phyloP scores from a whole-genome alignment of 768 basidiomycete genomes.

The Termitomyces sp. region DNA sequence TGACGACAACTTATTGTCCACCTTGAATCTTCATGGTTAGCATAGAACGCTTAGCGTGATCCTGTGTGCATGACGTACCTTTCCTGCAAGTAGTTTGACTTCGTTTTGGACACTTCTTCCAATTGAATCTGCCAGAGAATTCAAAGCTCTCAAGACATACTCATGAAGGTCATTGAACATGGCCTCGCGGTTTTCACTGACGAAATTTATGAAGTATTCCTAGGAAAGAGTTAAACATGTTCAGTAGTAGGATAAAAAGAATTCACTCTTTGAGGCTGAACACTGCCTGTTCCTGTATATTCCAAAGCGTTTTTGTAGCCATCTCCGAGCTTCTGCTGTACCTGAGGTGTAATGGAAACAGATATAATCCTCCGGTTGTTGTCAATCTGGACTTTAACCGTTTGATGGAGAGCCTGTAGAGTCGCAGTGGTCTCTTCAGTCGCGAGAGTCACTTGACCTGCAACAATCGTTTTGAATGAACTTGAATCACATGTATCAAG shows the following conservation, averaged over 20 bases:
- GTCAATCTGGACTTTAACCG: not conserved
- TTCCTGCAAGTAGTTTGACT: not conserved
- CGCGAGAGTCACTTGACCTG: not conserved
- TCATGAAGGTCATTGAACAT: not conserved
- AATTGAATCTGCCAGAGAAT: not conserved
- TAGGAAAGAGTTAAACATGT: not conserved
- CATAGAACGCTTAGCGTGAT: not conserved
- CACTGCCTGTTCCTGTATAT: not conserved
- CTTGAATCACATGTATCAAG: not conserved
- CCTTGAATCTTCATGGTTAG: not conserved
- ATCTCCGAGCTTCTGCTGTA: not conserved
- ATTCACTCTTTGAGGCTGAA: not conserved
- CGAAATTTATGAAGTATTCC: not conserved
- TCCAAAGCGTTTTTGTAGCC: not conserved
- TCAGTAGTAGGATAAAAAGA: not conserved
- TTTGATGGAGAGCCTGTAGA: not conserved
- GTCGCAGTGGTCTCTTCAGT: not conserved
- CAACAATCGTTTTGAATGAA: not conserved
- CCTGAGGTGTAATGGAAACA: not conserved
- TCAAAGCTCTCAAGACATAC: not conserved
- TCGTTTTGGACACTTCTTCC: not conserved
- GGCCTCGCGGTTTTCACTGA: not conserved
- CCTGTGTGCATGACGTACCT: not conserved
- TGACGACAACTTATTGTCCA: not conserved
- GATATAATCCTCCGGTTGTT: not conserved